Evolutionary conservation across 2,329 filamentous ascomycete species (phyloP), one percentile per base, ranked within the genome.

Genomic region (Nemania sp.): DNA sequence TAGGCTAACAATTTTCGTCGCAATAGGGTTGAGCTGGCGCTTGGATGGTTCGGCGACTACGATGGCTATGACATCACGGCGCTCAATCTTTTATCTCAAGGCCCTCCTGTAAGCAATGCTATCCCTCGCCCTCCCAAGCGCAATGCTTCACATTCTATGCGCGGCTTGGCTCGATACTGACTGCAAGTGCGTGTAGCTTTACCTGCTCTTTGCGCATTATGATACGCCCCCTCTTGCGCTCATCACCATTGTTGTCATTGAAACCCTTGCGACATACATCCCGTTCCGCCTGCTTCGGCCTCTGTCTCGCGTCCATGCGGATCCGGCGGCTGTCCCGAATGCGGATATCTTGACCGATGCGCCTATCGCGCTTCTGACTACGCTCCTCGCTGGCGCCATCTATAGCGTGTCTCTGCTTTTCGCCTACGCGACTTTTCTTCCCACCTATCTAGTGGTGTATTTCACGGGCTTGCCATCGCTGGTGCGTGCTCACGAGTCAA

Each of bases 171-270:
- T 36, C 26, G 15, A 42, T 41, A 37, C 50, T 57, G 6, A 60
- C 26, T 11, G 20, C 26, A 15, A 23, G 30, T 22, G 20, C 15
- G 26, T 37, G 39, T 61, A 86, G 83, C 83, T 88, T 58, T 89
- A 89, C 67, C 84, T 97, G 37, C 78, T 96, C 23, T 78, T 79
- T 24, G 84, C 84, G 47, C 96, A 95, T 76, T 96, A 95, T 79
- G 73, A 78, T 30, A 79, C 95, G 61, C 80, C 81, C 22, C 75
- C 81, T 22, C 71, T 76, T 48, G 86, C 88, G 0, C 79, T 86
- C 17, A 65, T 84, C 24, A 75, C 81, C 33, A 83, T 83, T 30
- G 79, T 91, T 45, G 70, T 74, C 28, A 87, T 93, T 64, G 88
- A 92, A 64, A 75, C 89, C 47, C 64, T 86, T 54, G 83, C 89